phyloP scores from a whole-genome alignment of 2,329 filamentous ascomycete genomes.

The Cladophialophora bantiana region DNA sequence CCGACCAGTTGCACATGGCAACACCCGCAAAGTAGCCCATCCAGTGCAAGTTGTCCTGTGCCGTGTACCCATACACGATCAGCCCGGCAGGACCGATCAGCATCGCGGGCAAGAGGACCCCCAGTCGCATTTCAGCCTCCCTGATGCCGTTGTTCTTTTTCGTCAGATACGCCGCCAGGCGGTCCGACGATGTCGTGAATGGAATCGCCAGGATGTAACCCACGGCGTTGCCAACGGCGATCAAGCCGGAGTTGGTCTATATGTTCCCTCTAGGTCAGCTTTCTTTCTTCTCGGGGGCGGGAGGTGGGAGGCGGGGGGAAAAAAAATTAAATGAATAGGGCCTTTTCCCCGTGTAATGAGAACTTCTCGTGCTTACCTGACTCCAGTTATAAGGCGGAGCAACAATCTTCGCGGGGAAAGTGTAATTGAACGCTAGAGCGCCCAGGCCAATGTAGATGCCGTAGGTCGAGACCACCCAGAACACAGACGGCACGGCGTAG shows the following conservation, averaged over 20 bases:
- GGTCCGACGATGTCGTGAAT: slow-evolving; percentile 53
- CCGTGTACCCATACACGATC: slow-evolving; percentile 46
- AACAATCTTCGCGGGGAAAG: slow-evolving; percentile 58
- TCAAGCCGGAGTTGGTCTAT: slow-evolving; percentile 54
- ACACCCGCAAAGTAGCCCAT: slow-evolving; percentile 58
- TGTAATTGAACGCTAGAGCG: slow-evolving; percentile 59
- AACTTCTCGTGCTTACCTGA: slow-evolving; percentile 41
- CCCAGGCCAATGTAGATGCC: slow-evolving; percentile 59
- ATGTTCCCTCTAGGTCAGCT: slow-evolving; percentile 3
- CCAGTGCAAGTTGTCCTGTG: slow-evolving; percentile 46
- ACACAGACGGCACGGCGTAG: slow-evolving; percentile 57
- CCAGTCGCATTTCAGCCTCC: slow-evolving; percentile 52
- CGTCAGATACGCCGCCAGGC: slow-evolving; percentile 49
- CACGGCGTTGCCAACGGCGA: slow-evolving; percentile 50
- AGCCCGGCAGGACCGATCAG: slow-evolving; percentile 45
- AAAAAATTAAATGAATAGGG: no score
- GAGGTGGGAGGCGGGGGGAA: no score
- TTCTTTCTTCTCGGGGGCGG: no score
- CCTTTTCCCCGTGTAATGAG: not conserved
- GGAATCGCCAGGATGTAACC: slow-evolving; percentile 54
- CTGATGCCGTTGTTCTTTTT: slow-evolving; percentile 49
- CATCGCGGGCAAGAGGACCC: slow-evolving; percentile 45
- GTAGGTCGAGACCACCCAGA: slow-evolving; percentile 61
- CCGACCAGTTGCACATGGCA: slow-evolving; percentile 57
- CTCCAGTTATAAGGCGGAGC: slow-evolving; percentile 48